Evolutionary conservation across 441 rosid species (phyloP), one percentile per base, ranked within the genome.

Genomic region (Rhodomyrtus psidioides): DNA sequence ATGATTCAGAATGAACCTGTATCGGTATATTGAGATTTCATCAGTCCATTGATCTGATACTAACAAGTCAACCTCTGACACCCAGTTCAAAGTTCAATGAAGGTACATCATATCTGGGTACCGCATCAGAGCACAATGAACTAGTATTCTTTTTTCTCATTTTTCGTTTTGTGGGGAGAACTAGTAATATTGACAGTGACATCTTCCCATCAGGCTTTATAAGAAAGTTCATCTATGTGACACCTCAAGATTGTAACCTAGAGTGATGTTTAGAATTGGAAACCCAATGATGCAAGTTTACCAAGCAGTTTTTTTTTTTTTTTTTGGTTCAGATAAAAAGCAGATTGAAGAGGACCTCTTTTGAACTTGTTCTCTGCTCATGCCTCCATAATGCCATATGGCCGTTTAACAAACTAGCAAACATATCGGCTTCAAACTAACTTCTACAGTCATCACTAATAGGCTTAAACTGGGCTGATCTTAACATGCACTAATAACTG

Each of bases 1-100:
- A 97, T 44, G 91, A 84, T 88, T 91, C 94, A 16, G 97, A 89
- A 87, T 97, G 99, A 21, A 97, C 98, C 99, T 96, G 88, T 87
- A 39, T 70, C 13, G 3, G 49, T 39, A 82, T 27, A 82, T 39
- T 53, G 58, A 53, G 58, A 24, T 53, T 53, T 53, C 57, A 82
- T 82, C 84, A 82, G 84, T 82, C 44, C 49, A 82, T 51, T 39
- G 27, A 82, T 51, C 54, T 19, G 34, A 28, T 28, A 51, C 34
- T 42, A 15, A 51, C 81, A 46, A 82, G 82, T 51, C 30, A 79
- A 62, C 75, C 75, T 30, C 24, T 57, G 42, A 62, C 24, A 62
- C 24, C 19, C 74, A 60, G 34, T 60, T 60, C 44, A 62, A 21
- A 70, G n/a, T 39, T 70, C 4, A 23, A 70, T 70, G n/a, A 70